These are phyloP conservation scores for Halteria grandinella DNA, from an alignment of 73 alveolate species.

Conservation along the genomic window DNA sequence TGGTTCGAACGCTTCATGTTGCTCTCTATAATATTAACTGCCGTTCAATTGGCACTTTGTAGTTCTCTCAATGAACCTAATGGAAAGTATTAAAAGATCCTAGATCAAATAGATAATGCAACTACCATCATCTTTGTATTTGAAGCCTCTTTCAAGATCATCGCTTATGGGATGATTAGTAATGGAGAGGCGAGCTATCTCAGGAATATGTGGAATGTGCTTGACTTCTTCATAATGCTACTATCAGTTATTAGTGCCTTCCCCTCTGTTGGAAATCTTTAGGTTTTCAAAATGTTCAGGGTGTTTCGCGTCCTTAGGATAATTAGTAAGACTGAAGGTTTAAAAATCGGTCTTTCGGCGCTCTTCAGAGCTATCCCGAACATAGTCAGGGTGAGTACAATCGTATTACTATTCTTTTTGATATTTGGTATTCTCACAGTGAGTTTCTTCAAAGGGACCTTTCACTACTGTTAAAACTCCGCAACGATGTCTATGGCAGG, in stretches of 20 bases:
- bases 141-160: constrained; percentile 60
- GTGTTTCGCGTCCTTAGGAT: constrained; percentile 75
- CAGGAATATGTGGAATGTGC: constrained; percentile 55
- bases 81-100: no score
- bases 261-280: no score
- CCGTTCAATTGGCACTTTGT: no score
- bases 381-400: constrained; percentile 61
- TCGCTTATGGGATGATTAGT: constrained; percentile 34
- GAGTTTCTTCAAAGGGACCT: constrained; percentile 72
- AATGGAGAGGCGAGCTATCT: constrained; percentile 53
- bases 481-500: no score
- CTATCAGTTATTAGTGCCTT: constrained; percentile 16
- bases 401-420: constrained; percentile 66
- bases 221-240: constrained; percentile 55
- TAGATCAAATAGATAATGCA: no score
- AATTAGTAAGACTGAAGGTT: constrained; percentile 72
- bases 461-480: constrained; percentile 45
- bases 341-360: constrained; percentile 52
- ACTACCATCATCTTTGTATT: constrained; percentile 35
- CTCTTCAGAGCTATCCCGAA: constrained; percentile 60
- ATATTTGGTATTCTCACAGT: constrained; percentile 78
- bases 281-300: constrained; percentile 66
- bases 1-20: no score
- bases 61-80: no score
- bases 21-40: no score